These are phyloP conservation scores for Cicer arietinum DNA, from an alignment of 306 rosid species.

Conservation along the genomic window DNA sequence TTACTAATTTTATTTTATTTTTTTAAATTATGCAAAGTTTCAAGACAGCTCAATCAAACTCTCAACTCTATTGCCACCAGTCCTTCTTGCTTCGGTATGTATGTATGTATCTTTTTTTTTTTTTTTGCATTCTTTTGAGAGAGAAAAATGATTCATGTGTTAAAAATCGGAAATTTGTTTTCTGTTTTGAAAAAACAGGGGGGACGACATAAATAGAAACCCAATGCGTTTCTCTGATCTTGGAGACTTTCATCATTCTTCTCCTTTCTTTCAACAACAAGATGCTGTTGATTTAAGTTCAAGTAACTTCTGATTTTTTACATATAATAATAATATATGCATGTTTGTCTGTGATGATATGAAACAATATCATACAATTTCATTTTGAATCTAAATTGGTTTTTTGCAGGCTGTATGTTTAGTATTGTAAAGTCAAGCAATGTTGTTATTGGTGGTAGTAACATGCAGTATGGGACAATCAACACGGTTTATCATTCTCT, in stretches of 20 bases:
- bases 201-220: slow-evolving; percentile 55
- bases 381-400: slow-evolving; percentile 31
- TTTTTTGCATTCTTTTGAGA: not conserved
- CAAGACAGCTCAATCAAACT: slow-evolving; percentile 60
- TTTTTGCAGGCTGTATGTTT: slow-evolving; percentile 63
- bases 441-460: slow-evolving; percentile 53
- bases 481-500: slow-evolving; percentile 55
- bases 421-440: slow-evolving; percentile 60
- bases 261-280: slow-evolving; percentile 62
- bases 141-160: not conserved
- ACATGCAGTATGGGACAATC: slow-evolving; percentile 59
- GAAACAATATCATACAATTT: not conserved
- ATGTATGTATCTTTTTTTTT: not conserved
- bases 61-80: slow-evolving; percentile 62
- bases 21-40: slow-evolving; percentile 68
- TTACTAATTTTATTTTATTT: not conserved
- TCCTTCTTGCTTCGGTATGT: slow-evolving; percentile 65
- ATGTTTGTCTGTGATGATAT: not conserved
- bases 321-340: not conserved
- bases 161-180: not conserved
- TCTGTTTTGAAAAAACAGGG: slow-evolving; percentile 67
- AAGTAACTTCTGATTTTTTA: slow-evolving; percentile 54
- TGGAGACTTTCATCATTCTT: slow-evolving; percentile 74
- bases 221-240: slow-evolving; percentile 62
- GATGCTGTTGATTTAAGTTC: slow-evolving; percentile 82